Evolutionary conservation across 2,329 filamentous ascomycete species (phyloP), one percentile per base, ranked within the genome.

Genomic region (Cladosporium sp.): DNA sequence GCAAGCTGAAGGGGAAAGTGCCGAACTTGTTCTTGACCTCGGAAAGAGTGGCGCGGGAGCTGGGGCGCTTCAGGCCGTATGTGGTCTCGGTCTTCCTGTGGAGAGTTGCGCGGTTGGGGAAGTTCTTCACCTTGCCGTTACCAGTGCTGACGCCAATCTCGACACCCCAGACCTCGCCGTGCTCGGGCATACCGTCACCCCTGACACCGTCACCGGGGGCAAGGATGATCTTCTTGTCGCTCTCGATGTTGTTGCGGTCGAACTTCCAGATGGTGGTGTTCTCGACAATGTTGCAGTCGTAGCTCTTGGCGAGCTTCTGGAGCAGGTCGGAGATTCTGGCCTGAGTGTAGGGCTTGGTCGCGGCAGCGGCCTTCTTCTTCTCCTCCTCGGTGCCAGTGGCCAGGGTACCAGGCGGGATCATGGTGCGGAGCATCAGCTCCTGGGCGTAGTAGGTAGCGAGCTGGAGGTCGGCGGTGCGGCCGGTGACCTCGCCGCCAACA

Each of bases 231-330:
- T 96, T 97, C 85, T 96, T 96, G 79, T 86, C 84, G 64, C 88
- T 88, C 77, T 99, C 93, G 58, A 99, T 97, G 73, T 99, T 93
- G 73, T 97, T 96, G 70, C 88, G 88, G 67, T 89, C 90, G 69
- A 99, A 97, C 54, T 89, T 75, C 91, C 93, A 99, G 66, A 89
- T 95, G 38, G 93, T 99, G 57, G 93, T 99, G 80, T 91, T 95
- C 81, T 99, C 93, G 51, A 99, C 89, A 20, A 97, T 76, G 70
- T 85, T 95, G 79, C 88, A 91, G 55, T 89, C 91, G 73, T 95
- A 99, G 62, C 82, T 80, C 76, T 95, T 90, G 68, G 85, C 88
- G 40, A 97, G 82, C 80, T 93, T 96, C 74, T 96, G 90, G 44
- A 99, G 77, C 57, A 97, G 76, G 62, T 80, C 79, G 57, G 87